phyloP scores from a whole-genome alignment of 768 basidiomycete genomes.

The Cyclocybe aegerita region DNA sequence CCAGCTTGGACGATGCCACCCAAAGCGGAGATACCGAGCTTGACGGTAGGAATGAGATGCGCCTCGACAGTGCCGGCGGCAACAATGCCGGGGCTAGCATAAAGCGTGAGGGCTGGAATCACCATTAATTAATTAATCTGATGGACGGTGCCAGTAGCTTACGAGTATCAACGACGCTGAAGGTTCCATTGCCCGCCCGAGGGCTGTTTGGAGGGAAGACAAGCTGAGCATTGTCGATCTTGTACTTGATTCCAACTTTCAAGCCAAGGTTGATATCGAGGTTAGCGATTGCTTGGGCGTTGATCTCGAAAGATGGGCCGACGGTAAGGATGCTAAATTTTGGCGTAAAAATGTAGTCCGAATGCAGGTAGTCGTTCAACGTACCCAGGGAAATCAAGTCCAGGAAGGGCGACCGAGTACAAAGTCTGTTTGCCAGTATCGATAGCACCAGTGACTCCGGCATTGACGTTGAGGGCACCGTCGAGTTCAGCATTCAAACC shows the following conservation, averaged over 20 bases:
- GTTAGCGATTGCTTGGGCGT: conserved; percentile 31
- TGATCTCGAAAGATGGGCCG: conserved; percentile 47
- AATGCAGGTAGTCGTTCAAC: conserved; percentile 1
- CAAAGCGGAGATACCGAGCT: conserved; percentile 44
- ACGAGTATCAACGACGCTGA: conserved; percentile 43
- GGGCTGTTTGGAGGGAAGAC: conserved; percentile 40
- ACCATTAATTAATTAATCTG: not conserved
- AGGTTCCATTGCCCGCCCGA: conserved; percentile 19
- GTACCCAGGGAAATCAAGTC: conserved; percentile 51
- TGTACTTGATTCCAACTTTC: conserved; percentile 42
- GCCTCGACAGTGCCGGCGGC: conserved; percentile 41
- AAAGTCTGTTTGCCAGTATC: conserved; percentile 43
- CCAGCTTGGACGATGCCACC: conserved; percentile 31
- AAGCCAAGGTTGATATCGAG: conserved; percentile 40
- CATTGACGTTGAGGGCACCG: conserved; percentile 36
- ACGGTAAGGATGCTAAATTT: conserved; percentile 38
- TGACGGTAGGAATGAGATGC: conserved; percentile 49
- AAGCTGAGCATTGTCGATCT: conserved; percentile 38
- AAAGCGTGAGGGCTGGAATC: conserved; percentile 38
- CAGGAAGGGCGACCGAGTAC: conserved; percentile 42
- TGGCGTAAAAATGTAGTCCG: not conserved
- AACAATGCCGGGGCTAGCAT: conserved; percentile 37
- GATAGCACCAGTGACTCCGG: conserved; percentile 37
- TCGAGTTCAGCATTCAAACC: conserved; percentile 37
- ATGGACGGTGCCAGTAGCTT: conserved; percentile 16